Conservation (phyloP, 2,329 filamentous ascomycete genomes). For the Rachicladosporium sp. region DNA sequence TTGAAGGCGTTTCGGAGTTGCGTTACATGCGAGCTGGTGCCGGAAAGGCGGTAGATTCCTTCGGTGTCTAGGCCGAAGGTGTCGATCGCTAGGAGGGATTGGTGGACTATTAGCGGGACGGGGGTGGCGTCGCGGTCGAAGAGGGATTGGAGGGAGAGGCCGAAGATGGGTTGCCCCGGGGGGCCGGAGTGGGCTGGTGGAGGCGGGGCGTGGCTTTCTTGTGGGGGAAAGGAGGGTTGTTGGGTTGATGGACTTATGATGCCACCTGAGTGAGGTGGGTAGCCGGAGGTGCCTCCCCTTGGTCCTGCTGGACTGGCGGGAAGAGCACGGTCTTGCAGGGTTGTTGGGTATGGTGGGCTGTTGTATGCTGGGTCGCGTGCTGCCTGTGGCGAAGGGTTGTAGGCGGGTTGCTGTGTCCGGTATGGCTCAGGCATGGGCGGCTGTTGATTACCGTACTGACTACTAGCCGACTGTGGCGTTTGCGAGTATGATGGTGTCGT, state of each 20-base stretch:
- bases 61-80: conserved; percentile 85
- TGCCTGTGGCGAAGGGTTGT: conserved; percentile 1
- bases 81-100: conserved; percentile 92
- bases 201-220: conserved; percentile 1
- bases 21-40: conserved; percentile 66
- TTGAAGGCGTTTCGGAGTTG: conserved; percentile 70
- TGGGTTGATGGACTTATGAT: background rate
- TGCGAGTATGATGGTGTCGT: conserved; percentile 8
- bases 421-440: background rate
- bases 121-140: conserved; percentile 78
- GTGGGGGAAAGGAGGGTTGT: conserved; percentile 3
- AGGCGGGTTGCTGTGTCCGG: conserved; percentile 6
- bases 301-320: too few species aligned
- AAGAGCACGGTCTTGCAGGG: conserved; percentile 10
- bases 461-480: background rate
- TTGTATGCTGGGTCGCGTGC: too few species aligned
- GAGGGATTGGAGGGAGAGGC: conserved; percentile 62
- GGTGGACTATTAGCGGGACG: conserved; percentile 86
- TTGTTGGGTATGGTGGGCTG: conserved; percentile 17
- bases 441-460: background rate
- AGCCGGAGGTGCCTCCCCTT: background rate
- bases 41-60: conserved; percentile 87
- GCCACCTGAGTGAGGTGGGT: conserved; percentile 7
- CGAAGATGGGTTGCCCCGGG: conserved; percentile 69
- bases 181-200: conserved; percentile 19